These are phyloP conservation scores for Eutrema salsugineum DNA, from an alignment of 441 rosid genomes.

Conservation along the genomic window DNA sequence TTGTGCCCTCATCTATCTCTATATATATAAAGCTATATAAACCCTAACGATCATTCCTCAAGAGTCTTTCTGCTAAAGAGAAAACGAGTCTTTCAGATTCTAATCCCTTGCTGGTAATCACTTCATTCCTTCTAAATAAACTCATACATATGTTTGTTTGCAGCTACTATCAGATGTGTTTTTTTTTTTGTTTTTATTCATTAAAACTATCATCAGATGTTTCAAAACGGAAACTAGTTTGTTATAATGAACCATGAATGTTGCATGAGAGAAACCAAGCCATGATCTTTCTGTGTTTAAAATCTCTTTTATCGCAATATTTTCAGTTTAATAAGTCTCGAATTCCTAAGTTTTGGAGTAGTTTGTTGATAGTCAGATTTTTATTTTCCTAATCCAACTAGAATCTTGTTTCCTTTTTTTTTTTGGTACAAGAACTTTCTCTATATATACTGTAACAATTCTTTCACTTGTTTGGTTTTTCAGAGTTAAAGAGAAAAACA, in stretches of 20 bases:
- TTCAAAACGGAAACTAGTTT: slow-evolving; percentile 19
- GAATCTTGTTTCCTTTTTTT: background rate
- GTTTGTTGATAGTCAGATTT: background rate
- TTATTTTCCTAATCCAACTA: background rate
- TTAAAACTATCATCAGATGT: slow-evolving; percentile 6
- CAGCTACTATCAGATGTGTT: slow-evolving; percentile 6
- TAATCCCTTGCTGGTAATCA: slow-evolving; percentile 4
- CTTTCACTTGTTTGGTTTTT: background rate
- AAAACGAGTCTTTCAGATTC: background rate
- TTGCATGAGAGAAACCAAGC: background rate
- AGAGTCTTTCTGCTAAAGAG: background rate
- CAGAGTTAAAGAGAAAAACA: background rate
- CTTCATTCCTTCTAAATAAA: background rate
- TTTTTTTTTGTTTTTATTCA: too few species aligned
- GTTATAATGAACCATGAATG: slow-evolving; percentile 6
- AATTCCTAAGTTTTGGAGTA: background rate
- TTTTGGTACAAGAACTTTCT: background rate
- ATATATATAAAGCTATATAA: background rate
- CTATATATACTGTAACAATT: slow-evolving; percentile 3
- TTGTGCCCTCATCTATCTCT: background rate
- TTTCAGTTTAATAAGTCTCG: background rate
- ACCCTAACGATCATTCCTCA: background rate
- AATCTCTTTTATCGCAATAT: background rate
- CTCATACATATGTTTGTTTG: background rate
- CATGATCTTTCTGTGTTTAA: slow-evolving; percentile 19